Evolutionary conservation across 306 rosid genomes (phyloP), one percentile per base, ranked within the genome.

Genomic region (Quercus gilva): DNA sequence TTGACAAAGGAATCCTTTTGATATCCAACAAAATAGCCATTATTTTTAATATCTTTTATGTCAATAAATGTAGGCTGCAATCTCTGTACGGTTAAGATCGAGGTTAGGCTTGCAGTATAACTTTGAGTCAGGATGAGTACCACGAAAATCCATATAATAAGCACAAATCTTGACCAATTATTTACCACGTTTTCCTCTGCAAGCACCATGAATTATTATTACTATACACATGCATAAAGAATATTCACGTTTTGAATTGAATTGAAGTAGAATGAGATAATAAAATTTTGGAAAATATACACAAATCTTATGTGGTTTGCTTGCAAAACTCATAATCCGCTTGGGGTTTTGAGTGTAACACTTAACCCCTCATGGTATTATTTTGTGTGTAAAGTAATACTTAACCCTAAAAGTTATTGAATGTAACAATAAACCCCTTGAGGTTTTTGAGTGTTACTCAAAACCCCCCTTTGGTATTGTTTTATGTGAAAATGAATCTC

Each of bases 51-150:
- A 74, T 84, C 80, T 19, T 55, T 75, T 26, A 77, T 72, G 56
- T 78, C 87, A 1, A 76, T 31, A 43, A 79, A 70, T 53, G 78
- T 76, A 0, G 90, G 90, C 26, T 75, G 85, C 20, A 80, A 31
- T 15, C 75, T 69, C 18, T 82, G 84, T 11, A 82, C 76, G 1
- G 91, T 80, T 9, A 87, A 78, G 21, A 85, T 65, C 14, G 91
- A 87, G 13, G 91, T 74, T 64, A 87, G 78, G 49, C 82, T 85
- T n/a, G 88, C 90, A 2, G 88, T 80, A 77, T 87, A 87, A 85
- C 87, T 84, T 61, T 87, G 88, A 8, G 86, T 82, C 13, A 87
- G 8, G 41, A 87, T 83, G 69, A 87, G 75, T 10, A 79, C 88
- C 79, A 85, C 80, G 65, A 87, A 77, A 43, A 87, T 10, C 90